Evolutionary conservation across 2,329 filamentous ascomycete genomes (phyloP), one percentile per base, ranked within the genome.

Genomic region (Coleophoma cylindrospora): DNA sequence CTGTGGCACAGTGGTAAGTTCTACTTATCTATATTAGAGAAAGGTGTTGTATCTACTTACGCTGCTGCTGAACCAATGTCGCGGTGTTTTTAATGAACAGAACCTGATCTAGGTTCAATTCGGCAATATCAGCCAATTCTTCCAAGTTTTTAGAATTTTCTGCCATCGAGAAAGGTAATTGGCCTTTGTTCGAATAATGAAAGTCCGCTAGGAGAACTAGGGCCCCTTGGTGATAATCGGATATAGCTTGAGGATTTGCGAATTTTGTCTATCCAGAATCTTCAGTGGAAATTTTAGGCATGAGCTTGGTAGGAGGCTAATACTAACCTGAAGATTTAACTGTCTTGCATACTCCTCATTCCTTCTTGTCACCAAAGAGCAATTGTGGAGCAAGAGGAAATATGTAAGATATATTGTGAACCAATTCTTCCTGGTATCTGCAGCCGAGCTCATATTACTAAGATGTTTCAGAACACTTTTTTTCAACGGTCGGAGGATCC

Each of bases 21-120:
- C 19, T 19, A 19, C 19, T 19, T 19, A 3, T 19, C 19, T 19
- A 19, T 19, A 19, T 19, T 19, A 19, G 19, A 19, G 19, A 19
- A 19, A 19, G 19, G 19, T 19, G 19, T 19, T 19, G 19, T 19
- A 3, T 19, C 19, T 19, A 19, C 19, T 19, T 19, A 73, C 83
- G 38, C 79, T 80, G 1, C n/a, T 37, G 12, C n/a, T 37, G 11
- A n/a, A 37, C 34, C 34, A 37, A 37, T 37, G 12, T 37, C n/a
- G 34, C 34, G n/a, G 38, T 41, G 13, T 41, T 17, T 17, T 11
- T 17, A 17, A 41, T 19, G 19, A 41, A 41, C 11, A 11, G 13
- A 11, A 14, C 17, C 38, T 41, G 38, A 13, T 41, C 38, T 13
- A 17, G 13, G 17, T 41, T 19, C 11, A 41, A 19, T 19, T 41